Percentiles rank a stretch among this genome's conserved stretches.
These are phyloP conservation scores for Candida sakaeoensis DNA, from an alignment of 805 yeast genomes.

Conservation along the genomic window DNA sequence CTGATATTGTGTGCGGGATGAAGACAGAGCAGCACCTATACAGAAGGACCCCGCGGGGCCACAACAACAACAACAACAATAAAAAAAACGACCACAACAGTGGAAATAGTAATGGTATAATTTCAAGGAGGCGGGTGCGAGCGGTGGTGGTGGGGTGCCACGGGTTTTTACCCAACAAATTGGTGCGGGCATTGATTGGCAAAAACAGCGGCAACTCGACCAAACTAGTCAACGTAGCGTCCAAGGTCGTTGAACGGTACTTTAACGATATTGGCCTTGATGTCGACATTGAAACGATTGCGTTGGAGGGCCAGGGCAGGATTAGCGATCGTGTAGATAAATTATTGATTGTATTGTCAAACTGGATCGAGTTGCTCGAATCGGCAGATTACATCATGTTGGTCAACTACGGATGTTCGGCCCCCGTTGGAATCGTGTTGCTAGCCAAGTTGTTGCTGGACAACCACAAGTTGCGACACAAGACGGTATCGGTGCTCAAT, in stretches of 20 bases:
- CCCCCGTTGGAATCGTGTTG: conserved; percentile 29
- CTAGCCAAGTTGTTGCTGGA: conserved; percentile 16
- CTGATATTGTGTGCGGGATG: conserved; percentile 19
- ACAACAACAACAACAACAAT: conserved; percentile 6
- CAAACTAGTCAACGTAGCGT: conserved; percentile 25
- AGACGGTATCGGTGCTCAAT: conserved; percentile 30
- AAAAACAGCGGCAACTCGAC: conserved; percentile 35
- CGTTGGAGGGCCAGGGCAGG: conserved; percentile 40
- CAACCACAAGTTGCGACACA: conserved; percentile 7
- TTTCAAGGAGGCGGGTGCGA: too few relatives aligned
- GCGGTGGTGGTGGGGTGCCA: conserved; percentile 36
- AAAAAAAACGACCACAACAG: conserved; percentile 7
- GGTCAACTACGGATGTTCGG: conserved; percentile 32
- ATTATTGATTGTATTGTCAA: conserved; percentile 23
- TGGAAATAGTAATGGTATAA: too few relatives aligned
- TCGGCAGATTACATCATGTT: conserved; percentile 30
- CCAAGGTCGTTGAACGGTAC: conserved; percentile 29
- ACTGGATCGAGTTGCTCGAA: conserved; percentile 29
- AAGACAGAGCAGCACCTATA: conserved; percentile 27
- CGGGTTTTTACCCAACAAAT: conserved; percentile 37
- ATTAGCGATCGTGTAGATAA: conserved; percentile 25
- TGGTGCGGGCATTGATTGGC: conserved; percentile 33
- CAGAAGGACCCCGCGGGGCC: too few relatives aligned
- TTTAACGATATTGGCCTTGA: conserved; percentile 11
- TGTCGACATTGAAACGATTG: conserved; percentile 29